Conservation (phyloP, 2,329 filamentous ascomycete genomes). For the Penicillium sp. region DNA sequence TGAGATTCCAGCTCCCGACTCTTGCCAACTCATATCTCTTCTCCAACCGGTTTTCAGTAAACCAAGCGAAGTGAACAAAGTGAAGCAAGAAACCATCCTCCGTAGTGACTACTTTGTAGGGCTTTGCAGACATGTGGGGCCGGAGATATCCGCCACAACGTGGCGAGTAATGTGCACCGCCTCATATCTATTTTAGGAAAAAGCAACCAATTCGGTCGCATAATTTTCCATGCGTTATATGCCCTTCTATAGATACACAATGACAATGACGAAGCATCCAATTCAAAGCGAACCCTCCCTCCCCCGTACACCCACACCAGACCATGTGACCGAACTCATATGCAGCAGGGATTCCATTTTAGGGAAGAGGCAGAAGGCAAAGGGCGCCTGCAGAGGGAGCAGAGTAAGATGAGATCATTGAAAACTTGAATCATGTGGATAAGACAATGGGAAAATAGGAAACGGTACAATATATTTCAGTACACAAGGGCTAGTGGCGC, state of each 20-base stretch:
- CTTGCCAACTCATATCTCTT: neutral
- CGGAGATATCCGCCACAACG: slow-evolving; percentile 12
- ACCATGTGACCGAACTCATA: slow-evolving; percentile 29
- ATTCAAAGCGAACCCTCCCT: slow-evolving; percentile 10
- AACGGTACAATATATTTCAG: slow-evolving; percentile 11
- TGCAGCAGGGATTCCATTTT: slow-evolving; percentile 23
- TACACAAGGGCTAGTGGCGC: slow-evolving; percentile 22
- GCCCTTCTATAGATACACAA: neutral
- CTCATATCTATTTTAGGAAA: slow-evolving; percentile 11
- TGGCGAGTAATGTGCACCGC: slow-evolving; percentile 6
- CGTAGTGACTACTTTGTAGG: neutral
- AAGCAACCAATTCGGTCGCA: neutral
- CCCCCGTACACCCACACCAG: neutral
- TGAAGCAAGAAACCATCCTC: neutral
- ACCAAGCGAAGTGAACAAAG: neutral
- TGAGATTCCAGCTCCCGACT: neutral
- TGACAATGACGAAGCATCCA: neutral
- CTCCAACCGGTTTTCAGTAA: neutral
- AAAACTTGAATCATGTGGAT: slow-evolving; percentile 7
- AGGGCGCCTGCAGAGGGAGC: slow-evolving; percentile 7
- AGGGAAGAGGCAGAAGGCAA: neutral
- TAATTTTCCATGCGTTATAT: neutral
- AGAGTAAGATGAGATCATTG: slow-evolving; percentile 24
- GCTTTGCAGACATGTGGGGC: neutral
- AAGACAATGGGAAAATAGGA: neutral